phyloP scores from a whole-genome alignment of 2,329 filamentous ascomycete genomes.

The Fusarium sacchari region DNA sequence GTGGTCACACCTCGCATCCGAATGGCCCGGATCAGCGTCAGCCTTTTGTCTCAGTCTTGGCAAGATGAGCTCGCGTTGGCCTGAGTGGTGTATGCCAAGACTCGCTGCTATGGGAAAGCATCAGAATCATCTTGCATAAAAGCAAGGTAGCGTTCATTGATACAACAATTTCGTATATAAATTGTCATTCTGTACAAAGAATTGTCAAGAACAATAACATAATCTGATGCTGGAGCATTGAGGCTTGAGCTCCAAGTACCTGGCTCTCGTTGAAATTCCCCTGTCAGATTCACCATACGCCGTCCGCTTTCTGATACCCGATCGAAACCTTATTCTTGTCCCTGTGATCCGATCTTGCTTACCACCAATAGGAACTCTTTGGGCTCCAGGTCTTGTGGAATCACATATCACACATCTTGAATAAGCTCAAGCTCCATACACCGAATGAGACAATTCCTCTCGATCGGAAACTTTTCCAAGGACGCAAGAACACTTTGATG shows the following conservation, averaged over 20 bases:
- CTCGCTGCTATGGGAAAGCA: neutral
- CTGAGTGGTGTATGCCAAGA: neutral
- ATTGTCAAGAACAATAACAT: neutral
- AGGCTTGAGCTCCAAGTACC: neutral
- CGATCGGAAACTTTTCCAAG: accelerated
- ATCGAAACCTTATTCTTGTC: neutral
- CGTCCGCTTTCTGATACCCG: neutral
- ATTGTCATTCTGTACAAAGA: accelerated
- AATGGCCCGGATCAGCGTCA: conserved; percentile 3
- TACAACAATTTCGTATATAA: accelerated
- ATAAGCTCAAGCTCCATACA: neutral
- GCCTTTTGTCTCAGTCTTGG: neutral
- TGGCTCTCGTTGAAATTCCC: neutral
- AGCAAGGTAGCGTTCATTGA: accelerated
- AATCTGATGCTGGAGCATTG: neutral
- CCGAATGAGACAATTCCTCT: accelerated
- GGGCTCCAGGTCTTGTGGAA: neutral
- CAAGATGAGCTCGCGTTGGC: neutral
- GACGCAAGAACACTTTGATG: neutral
- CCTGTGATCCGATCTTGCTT: neutral
- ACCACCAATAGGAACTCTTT: neutral
- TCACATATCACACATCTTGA: neutral
- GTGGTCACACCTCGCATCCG: neutral
- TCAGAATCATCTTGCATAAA: accelerated
- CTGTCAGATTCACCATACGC: neutral